phyloP scores from a whole-genome alignment of 1,284 basidiomycete species.

The Marasmius fiardii region DNA sequence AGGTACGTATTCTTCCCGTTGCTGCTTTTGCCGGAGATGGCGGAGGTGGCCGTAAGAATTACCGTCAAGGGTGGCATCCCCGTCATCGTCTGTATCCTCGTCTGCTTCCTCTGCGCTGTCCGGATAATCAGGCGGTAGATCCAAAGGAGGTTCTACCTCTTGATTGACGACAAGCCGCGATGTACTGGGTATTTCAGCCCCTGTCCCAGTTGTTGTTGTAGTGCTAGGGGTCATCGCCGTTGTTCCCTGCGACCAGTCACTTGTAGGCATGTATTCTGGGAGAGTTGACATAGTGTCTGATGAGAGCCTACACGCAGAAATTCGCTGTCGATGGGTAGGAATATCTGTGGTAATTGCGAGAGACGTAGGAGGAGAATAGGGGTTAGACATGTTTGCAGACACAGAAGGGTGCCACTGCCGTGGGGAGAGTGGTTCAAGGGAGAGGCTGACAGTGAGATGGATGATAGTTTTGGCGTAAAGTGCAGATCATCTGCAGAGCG shows the following conservation, averaged over 20 bases:
- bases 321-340: slow-evolving; percentile 49
- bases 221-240: neutral
- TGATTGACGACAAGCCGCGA: slow-evolving; percentile 4
- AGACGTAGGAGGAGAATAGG: neutral
- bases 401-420: neutral
- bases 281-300: slow-evolving; percentile 67
- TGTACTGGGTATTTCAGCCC: neutral
- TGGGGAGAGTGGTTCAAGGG: neutral
- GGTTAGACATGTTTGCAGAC: neutral
- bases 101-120: slow-evolving; percentile 75
- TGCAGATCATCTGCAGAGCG: neutral
- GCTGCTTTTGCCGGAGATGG: slow-evolving; percentile 17
- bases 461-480: neutral
- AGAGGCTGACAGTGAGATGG: too few relatives aligned
- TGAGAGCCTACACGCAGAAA: slow-evolving; percentile 56
- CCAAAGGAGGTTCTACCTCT: slow-evolving; percentile 28
- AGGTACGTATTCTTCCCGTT: slow-evolving; percentile 20
- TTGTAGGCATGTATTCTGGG: slow-evolving; percentile 56
- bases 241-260: slow-evolving; percentile 12
- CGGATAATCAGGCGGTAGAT: slow-evolving; percentile 71
- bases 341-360: slow-evolving; percentile 19
- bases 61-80: slow-evolving; percentile 33
- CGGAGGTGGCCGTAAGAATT: slow-evolving; percentile 1
- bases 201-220: neutral
- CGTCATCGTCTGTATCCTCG: slow-evolving; percentile 44